A percentile compares a stretch with the other conserved stretches of the same genome.
Evolutionary conservation across 2,329 filamentous ascomycete genomes (phyloP).

Genomic region (Ophiostoma ulmi): DNA sequence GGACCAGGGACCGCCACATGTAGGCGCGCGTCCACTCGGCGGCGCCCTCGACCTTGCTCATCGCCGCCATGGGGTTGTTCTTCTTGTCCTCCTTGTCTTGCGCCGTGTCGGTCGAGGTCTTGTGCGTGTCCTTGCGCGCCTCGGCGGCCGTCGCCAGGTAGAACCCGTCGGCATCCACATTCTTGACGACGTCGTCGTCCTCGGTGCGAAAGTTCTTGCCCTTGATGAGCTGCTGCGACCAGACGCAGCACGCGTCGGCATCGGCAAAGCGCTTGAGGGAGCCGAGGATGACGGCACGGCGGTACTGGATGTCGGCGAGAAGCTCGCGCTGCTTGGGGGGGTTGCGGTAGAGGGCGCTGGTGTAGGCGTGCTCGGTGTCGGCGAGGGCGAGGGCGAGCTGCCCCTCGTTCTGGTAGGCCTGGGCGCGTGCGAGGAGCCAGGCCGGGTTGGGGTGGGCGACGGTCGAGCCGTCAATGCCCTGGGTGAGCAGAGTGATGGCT

Average conservation of each 20-base stretch:
- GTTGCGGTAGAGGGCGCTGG: constrained; percentile 59
- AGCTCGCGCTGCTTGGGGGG: constrained; percentile 56
- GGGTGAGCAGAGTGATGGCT: constrained; percentile 64
- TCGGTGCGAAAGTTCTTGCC: constrained; percentile 36
- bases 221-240: constrained; percentile 44
- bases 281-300: constrained; percentile 69
- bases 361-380: constrained; percentile 64
- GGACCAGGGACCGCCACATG: constrained; percentile 45
- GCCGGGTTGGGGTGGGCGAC: constrained; percentile 49
- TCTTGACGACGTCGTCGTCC: constrained; percentile 36
- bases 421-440: constrained; percentile 79
- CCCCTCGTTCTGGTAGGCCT: constrained; percentile 60
- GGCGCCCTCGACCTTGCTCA: constrained; percentile 26
- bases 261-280: constrained; percentile 68
- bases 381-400: constrained; percentile 59
- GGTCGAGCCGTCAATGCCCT: constrained; percentile 58
- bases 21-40: constrained; percentile 40
- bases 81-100: constrained; percentile 2
- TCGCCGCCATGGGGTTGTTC: constrained; percentile 11
- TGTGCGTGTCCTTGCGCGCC: constrained; percentile 29
- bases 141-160: constrained; percentile 42
- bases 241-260: constrained; percentile 64
- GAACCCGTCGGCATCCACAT: constrained; percentile 43
- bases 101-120: constrained; percentile 26
- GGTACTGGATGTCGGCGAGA: constrained; percentile 75